Percentiles rank a stretch among this genome's conserved stretches.
Evolutionary conservation across 179 eudicot species (phyloP).

Genomic region (Heliamphora pulchella): DNA sequence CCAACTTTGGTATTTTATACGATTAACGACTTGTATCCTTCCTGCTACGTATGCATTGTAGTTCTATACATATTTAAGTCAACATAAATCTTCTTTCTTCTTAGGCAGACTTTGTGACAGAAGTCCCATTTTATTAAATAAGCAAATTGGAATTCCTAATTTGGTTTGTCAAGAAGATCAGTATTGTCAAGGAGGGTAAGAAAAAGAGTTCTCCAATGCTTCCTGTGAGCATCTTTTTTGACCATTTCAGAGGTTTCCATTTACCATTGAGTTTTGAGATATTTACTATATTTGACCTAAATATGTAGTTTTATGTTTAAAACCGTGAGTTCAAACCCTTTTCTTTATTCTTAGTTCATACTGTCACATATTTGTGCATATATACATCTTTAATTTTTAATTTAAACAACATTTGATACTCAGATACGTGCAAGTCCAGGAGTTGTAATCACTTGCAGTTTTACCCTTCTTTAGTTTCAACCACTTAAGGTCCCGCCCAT

Average conservation of each 20-base stretch:
- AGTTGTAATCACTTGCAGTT: no score
- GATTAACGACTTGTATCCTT: neutral
- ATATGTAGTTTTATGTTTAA: neutral
- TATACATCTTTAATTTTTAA: no score
- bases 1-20: neutral
- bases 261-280: neutral
- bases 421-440: no score
- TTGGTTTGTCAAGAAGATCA: neutral
- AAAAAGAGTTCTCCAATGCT: neutral
- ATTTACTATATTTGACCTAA: neutral
- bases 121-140: neutral
- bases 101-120: neutral
- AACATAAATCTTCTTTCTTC: neutral
- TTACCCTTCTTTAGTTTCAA: neutral
- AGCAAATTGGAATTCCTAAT: neutral
- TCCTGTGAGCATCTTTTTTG: neutral
- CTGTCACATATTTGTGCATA: neutral
- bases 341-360: neutral
- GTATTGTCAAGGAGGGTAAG: neutral
- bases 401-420: no score
- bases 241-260: neutral
- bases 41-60: neutral
- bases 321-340: no score
- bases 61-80: neutral
- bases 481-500: neutral